These are phyloP conservation scores for Pseudogymnoascus sp. DNA, from an alignment of 2,329 filamentous ascomycete species.

Conservation along the genomic window DNA sequence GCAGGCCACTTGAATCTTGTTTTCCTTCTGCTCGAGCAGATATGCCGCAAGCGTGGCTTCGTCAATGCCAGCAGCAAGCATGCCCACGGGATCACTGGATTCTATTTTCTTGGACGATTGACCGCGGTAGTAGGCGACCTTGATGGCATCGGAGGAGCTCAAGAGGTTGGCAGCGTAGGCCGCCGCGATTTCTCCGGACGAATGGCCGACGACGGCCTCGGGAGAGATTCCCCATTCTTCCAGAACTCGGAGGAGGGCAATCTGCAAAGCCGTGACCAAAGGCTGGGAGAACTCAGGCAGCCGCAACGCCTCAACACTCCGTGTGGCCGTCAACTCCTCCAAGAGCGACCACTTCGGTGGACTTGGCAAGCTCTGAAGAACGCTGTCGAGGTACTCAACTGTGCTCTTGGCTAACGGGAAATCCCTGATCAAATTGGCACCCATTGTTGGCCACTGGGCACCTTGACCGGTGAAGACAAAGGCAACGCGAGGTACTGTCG, in stretches of 20 bases:
- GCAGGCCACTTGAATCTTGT: slow-evolving; percentile 27
- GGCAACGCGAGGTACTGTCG: neutral
- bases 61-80: slow-evolving; percentile 43
- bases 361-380: neutral
- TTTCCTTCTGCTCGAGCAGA: neutral
- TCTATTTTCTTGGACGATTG: slow-evolving; percentile 23
- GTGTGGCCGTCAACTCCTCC: neutral
- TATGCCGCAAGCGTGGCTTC: slow-evolving; percentile 15
- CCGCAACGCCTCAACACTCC: slow-evolving; percentile 33
- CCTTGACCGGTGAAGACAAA: slow-evolving; percentile 22
- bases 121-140: slow-evolving; percentile 38
- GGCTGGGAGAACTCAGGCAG: slow-evolving; percentile 36
- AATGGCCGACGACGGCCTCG: slow-evolving; percentile 36
- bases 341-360: neutral
- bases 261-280: slow-evolving; percentile 40
- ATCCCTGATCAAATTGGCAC: slow-evolving; percentile 14
- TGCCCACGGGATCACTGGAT: slow-evolving; percentile 33
- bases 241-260: slow-evolving; percentile 37
- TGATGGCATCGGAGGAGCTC: slow-evolving; percentile 28
- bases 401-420: neutral
- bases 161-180: slow-evolving; percentile 35
- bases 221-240: slow-evolving; percentile 34
- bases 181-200: slow-evolving; percentile 40
- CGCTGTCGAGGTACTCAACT: neutral
- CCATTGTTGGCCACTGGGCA: slow-evolving; percentile 22